These are phyloP conservation scores for Nicotiana noctiflora DNA, from an alignment of 257 asterid genomes.

Conservation along the genomic window DNA sequence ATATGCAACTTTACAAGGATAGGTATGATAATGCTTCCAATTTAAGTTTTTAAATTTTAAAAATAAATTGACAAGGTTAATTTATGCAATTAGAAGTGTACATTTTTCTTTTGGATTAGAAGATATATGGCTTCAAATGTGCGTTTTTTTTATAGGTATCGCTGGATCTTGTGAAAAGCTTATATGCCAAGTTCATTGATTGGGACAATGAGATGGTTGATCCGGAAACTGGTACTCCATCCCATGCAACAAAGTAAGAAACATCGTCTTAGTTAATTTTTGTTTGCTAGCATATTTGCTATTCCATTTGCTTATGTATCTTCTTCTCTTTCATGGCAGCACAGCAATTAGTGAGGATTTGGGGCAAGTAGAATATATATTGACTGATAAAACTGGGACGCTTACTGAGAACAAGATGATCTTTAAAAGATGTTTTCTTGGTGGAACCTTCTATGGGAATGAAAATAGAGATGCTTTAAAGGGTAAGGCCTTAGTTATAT, in stretches of 20 bases:
- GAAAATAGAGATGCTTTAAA: slow-evolving; percentile 75
- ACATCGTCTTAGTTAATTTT: slow-evolving; percentile 15
- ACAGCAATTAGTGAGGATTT: slow-evolving; percentile 99
- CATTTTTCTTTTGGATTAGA: background rate
- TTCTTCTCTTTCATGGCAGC: slow-evolving; percentile 58
- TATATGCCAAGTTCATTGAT: slow-evolving; percentile 93
- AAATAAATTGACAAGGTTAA: background rate
- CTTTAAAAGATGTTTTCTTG: slow-evolving; percentile 82
- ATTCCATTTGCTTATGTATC: slow-evolving; percentile 13
- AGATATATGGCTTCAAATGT: background rate
- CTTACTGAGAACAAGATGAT: slow-evolving; percentile 96
- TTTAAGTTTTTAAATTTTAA: background rate
- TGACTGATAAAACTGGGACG: slow-evolving; percentile 99
- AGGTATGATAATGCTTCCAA: background rate
- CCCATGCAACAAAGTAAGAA: slow-evolving; percentile 87
- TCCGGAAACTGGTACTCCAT: slow-evolving; percentile 62
- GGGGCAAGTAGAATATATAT: slow-evolving; percentile 98
- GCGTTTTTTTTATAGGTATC: slow-evolving; percentile 57
- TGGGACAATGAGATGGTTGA: slow-evolving; percentile 98
- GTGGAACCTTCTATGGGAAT: slow-evolving; percentile 79
- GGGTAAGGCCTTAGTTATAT: slow-evolving; percentile 39
- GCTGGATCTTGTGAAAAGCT: slow-evolving; percentile 88
- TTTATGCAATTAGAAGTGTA: background rate
- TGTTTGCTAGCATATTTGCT: slow-evolving; percentile 5
- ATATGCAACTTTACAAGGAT: background rate